Percentiles rank a stretch among this genome's conserved stretches.
Evolutionary conservation across 2,329 filamentous ascomycete genomes (phyloP).

Genomic region (Alternaria viburni): DNA sequence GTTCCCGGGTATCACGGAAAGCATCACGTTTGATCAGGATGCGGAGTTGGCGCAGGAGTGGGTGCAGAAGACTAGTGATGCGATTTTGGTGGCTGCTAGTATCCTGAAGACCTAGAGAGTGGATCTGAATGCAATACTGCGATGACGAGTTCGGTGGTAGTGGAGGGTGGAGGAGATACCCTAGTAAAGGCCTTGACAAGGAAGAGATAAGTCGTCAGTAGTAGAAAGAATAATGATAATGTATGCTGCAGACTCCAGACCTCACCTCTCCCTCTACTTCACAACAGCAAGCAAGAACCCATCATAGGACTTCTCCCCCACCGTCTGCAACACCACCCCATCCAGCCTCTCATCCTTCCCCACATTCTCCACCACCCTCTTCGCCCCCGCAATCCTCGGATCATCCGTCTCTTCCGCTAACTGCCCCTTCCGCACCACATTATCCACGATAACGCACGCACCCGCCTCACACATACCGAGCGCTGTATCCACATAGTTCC

Average conservation of each 20-base stretch:
- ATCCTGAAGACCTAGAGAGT: conserved; percentile 40
- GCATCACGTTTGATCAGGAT: conserved; percentile 42
- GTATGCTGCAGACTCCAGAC: neutral
- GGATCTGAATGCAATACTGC: neutral
- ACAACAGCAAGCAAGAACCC: conserved; percentile 53
- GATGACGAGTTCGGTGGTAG: neutral
- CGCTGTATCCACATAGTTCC: conserved; percentile 57
- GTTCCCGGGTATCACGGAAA: conserved; percentile 48
- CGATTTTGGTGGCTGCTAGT: conserved; percentile 40
- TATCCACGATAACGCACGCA: conserved; percentile 58
- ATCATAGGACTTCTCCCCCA: conserved; percentile 57
- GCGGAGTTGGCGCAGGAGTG: conserved; percentile 40
- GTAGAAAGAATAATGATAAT: conserved; percentile 5
- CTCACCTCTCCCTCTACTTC: conserved; percentile 23
- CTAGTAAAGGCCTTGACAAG: neutral
- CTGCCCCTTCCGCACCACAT: conserved; percentile 54
- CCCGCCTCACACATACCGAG: conserved; percentile 51
- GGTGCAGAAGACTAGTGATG: conserved; percentile 44
- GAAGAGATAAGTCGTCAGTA: neutral
- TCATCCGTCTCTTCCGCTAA: conserved; percentile 42
- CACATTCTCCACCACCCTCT: conserved; percentile 51
- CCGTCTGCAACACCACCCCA: conserved; percentile 53
- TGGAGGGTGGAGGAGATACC: neutral
- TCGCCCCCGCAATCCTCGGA: conserved; percentile 40
- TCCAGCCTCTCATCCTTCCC: conserved; percentile 53